Evolutionary conservation across 2,329 filamentous ascomycete species (phyloP).

Genomic region (Zelopaecilomyces penicillatus): DNA sequence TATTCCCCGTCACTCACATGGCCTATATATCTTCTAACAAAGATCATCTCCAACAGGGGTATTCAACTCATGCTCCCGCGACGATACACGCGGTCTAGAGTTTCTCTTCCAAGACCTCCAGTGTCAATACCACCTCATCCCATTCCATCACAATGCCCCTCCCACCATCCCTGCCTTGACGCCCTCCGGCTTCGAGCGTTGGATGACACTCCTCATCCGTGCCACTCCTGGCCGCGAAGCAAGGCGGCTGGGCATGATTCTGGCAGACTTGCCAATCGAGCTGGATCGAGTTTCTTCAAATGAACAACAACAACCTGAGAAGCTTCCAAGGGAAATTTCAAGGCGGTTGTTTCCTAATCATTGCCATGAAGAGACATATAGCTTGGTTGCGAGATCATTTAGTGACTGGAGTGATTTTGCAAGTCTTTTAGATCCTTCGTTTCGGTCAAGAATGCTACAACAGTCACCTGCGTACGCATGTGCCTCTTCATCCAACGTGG

Average conservation of each 20-base stretch:
- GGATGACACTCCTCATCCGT: constrained; percentile 64
- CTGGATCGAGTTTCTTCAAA: constrained; percentile 19
- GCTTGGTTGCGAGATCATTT: constrained; percentile 35
- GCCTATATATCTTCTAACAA: too few relatives aligned
- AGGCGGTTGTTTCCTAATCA: constrained; percentile 60
- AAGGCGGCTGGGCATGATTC: constrained; percentile 58
- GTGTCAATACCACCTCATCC: constrained; percentile 60
- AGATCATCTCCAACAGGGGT: constrained; percentile 34
- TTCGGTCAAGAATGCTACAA: too few relatives aligned
- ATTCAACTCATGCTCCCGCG: constrained; percentile 35
- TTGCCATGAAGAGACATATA: constrained; percentile 48
- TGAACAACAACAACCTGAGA: constrained; percentile 46
- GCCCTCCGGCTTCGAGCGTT: constrained; percentile 58
- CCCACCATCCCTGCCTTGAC: constrained; percentile 59
- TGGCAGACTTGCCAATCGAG: constrained; percentile 61
- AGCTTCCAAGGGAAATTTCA: constrained; percentile 72
- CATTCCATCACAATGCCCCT: constrained; percentile 38
- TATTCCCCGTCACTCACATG: background rate
- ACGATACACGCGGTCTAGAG: constrained; percentile 19
- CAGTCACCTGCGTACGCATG: too few relatives aligned
- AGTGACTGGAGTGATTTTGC: background rate
- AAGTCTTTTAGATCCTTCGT: too few relatives aligned
- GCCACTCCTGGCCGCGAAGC: constrained; percentile 72
- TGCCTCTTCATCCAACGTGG: too few relatives aligned
- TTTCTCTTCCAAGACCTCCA: constrained; percentile 46